Conservation (phyloP, 108 stramenopile species). For the Hondaea fermentalgiana region DNA sequence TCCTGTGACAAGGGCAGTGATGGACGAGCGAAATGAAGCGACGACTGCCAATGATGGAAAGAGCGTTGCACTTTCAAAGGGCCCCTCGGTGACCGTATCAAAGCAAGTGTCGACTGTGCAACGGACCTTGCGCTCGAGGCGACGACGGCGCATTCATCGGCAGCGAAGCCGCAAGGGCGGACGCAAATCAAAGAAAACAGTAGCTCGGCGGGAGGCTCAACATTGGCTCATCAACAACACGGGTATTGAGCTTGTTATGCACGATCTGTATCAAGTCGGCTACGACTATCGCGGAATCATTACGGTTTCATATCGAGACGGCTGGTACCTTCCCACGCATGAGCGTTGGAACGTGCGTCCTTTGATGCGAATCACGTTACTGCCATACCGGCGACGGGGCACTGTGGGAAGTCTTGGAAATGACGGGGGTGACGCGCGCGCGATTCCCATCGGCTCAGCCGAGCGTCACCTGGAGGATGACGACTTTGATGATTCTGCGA, state of each 20-base stretch:
- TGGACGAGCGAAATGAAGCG: neutral
- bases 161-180: neutral
- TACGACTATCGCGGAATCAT: neutral
- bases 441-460: no score
- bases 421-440: neutral
- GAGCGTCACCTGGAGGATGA: neutral
- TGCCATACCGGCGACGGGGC: neutral
- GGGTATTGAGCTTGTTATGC: neutral
- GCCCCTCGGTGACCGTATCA: no score
- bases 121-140: neutral
- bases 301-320: neutral
- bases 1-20: neutral
- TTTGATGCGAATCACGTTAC: neutral
- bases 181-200: neutral
- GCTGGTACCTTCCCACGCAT: neutral
- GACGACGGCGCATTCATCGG: neutral
- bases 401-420: neutral
- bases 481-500: neutral
- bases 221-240: constrained; percentile 16
- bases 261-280: neutral
- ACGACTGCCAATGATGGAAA: neutral
- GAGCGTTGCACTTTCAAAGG: neutral
- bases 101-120: neutral
- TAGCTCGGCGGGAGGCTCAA: neutral
- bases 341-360: neutral